Conservation (phyloP, 2,329 filamentous ascomycete genomes). For the Periconia digitata region DNA sequence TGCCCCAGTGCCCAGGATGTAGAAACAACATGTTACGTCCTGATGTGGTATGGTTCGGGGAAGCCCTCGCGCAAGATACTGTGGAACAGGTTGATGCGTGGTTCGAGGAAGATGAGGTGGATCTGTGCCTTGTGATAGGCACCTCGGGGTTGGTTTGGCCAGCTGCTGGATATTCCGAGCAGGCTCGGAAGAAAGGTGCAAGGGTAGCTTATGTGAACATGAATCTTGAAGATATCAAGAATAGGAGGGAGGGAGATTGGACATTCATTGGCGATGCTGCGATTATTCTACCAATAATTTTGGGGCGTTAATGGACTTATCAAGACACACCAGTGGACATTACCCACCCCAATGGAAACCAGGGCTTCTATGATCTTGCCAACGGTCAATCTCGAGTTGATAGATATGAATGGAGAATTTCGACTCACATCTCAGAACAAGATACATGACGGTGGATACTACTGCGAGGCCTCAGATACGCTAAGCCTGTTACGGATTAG, state of each 20-base stretch:
- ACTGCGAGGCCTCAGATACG: too few relatives aligned
- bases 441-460: too few relatives aligned
- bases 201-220: slow-evolving; percentile 5
- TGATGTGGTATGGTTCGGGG: slow-evolving; percentile 5
- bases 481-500: too few relatives aligned
- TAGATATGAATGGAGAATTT: too few relatives aligned
- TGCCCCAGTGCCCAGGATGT: slow-evolving; percentile 6
- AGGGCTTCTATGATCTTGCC: too few relatives aligned
- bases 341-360: too few relatives aligned
- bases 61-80: background rate
- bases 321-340: too few relatives aligned
- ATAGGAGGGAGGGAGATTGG: slow-evolving; percentile 1
- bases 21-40: slow-evolving; percentile 2
- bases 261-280: slow-evolving; percentile 6
- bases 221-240: background rate
- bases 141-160: slow-evolving; percentile 5
- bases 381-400: too few relatives aligned
- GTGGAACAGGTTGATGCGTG: slow-evolving; percentile 1
- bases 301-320: background rate
- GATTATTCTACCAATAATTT: background rate
- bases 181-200: slow-evolving; percentile 4
- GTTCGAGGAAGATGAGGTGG: slow-evolving; percentile 1
- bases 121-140: slow-evolving; percentile 4
- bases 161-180: slow-evolving; percentile 3
- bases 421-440: too few relatives aligned